Evolutionary conservation across 2,329 filamentous ascomycete genomes (phyloP), one percentile per base, ranked within the genome.

Genomic region (Sporothrix protearum): DNA sequence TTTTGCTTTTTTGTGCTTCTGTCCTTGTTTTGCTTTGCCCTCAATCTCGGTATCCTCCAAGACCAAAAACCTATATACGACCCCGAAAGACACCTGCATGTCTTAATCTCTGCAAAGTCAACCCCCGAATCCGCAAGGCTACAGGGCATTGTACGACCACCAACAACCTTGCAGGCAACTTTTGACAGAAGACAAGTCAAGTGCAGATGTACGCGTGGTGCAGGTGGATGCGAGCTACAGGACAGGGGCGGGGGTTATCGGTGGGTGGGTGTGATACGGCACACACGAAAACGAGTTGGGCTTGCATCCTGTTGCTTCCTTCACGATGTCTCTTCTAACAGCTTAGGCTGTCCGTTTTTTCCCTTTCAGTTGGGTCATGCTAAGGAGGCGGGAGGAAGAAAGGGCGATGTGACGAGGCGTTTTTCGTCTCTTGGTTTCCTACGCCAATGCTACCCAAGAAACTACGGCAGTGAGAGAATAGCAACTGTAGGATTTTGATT

Each of bases 361-460:
- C 47, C 8, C n/a, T 53, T 42, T 25, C 16, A 22, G 42, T n/a
- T 33, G 36, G 33, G 45, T 53, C 16, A 36, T 36, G 64, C 42
- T 42, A 66, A 66, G 63, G 12, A 8, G 8, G 8, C n/a, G 22
- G 14, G 7, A n/a, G 45, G 42, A 7, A 49, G 63, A 66, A 28
- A 16, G n/a, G 28, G 42, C n/a, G 63, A 66, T 66, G 25, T 33
- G 39, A 49, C 42, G 63, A 66, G 42, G 63, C 63, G 63, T 49
- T 49, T 45, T 12, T 64, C n/a, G 12, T 28, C 36, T 28, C 39
- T 64, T 7, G n/a, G 28, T 25, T 4, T 12, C 49, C 49, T 25
- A 7, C 8, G 12, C 42, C 25, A 68, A 25, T 53, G 19, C 64
- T 55, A 42, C 49, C 49, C 33, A 55, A 42, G 47, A 16, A 64